A percentile compares a stretch with the other conserved stretches of the same genome.
Evolutionary conservation across 2,329 filamentous ascomycete species (phyloP).

Genomic region (Xylaria multiplex): DNA sequence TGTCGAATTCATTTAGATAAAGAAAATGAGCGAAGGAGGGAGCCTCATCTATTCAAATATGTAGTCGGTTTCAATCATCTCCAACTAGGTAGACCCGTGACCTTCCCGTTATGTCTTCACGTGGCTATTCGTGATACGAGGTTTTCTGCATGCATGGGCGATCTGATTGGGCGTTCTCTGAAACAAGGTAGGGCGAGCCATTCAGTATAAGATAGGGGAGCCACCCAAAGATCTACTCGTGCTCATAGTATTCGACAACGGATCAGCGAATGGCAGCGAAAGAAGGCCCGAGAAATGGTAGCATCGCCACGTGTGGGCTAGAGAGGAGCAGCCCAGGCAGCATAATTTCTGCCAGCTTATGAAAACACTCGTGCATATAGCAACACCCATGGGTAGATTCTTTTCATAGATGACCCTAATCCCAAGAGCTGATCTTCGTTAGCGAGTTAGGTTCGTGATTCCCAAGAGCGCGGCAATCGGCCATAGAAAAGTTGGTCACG

Average conservation of each 20-base stretch:
- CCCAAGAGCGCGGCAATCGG: background rate
- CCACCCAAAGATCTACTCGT: background rate
- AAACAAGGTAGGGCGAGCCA: constrained; percentile 16
- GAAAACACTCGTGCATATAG: background rate
- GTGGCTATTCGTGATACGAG: constrained; percentile 29
- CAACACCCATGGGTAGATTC: background rate
- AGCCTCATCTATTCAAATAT: constrained; percentile 25
- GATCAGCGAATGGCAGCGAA: constrained; percentile 2
- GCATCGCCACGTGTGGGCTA: background rate
- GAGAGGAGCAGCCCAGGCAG: background rate
- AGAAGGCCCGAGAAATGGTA: background rate
- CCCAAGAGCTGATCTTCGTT: background rate
- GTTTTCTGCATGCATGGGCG: constrained; percentile 1
- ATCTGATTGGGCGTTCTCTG: constrained; percentile 26
- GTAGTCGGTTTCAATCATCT: constrained; percentile 17
- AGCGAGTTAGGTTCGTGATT: background rate
- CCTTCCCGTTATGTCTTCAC: constrained; percentile 28
- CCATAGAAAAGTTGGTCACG: background rate
- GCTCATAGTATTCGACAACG: constrained; percentile 2
- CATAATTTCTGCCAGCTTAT: background rate
- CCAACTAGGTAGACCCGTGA: constrained; percentile 15
- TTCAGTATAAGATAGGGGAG: constrained; percentile 11
- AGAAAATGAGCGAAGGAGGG: constrained; percentile 3
- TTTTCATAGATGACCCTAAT: background rate
- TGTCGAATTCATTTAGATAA: constrained; percentile 4